phyloP scores from a whole-genome alignment of 2,329 filamentous ascomycete species.

The Cordyceps farinosa region DNA sequence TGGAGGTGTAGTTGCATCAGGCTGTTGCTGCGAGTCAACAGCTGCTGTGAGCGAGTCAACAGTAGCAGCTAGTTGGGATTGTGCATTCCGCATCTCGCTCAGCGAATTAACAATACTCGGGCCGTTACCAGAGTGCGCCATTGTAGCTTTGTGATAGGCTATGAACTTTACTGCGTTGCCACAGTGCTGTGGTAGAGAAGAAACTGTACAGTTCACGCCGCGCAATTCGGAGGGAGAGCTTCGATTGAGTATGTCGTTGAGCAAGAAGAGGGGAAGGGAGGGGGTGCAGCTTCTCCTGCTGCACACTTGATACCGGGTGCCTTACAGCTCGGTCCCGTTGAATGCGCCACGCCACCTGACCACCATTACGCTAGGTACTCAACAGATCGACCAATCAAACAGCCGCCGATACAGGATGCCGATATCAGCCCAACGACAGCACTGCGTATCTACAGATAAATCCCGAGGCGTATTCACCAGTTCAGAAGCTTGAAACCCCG shows the following conservation, averaged over 20 bases:
- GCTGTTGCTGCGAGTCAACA: constrained; percentile 18
- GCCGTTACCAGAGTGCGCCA: constrained; percentile 5
- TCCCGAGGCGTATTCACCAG: background rate
- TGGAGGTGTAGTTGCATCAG: background rate
- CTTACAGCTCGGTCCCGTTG: constrained; percentile 4
- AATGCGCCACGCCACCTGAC: constrained; percentile 12
- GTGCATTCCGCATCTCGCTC: constrained; percentile 41
- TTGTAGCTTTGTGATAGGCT: constrained; percentile 5
- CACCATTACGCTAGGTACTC: background rate
- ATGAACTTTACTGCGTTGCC: background rate
- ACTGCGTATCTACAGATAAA: background rate
- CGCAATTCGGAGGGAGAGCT: background rate
- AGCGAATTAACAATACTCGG: constrained; percentile 26
- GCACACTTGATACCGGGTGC: background rate
- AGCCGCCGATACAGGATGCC: background rate
- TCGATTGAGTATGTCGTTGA: background rate
- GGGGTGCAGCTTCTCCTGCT: background rate
- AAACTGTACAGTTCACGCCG: background rate
- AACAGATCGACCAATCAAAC: constrained; percentile 13
- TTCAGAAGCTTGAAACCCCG: background rate
- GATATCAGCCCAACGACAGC: background rate
- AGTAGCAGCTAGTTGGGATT: constrained; percentile 38
- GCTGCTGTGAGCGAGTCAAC: constrained; percentile 38
- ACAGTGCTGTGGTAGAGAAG: background rate
- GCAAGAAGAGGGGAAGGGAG: constrained; percentile 13